Base-by-base conservation (phyloP, 1,284 basidiomycete genomes). In the Psilocybe mexicana region DNA sequence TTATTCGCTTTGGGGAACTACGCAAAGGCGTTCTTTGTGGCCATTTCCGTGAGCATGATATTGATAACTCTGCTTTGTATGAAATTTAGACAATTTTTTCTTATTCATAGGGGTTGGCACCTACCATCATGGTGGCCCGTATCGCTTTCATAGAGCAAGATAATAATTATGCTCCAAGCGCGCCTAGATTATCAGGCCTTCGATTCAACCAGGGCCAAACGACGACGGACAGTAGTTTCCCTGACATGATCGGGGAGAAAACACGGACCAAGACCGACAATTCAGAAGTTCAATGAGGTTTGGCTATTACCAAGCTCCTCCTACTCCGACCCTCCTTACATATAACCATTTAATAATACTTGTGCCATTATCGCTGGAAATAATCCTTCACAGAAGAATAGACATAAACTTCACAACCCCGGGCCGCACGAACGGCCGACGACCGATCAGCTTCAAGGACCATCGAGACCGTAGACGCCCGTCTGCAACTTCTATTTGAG, bases 71-170 rank as follows among this genome's bases (percentile, higher is more conserved):
- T 36, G 4, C 18, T 14, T 28, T 7, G 2, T 24, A 43, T 25
- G 30, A 14, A 2, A 10, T 6, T n/a, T 8, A 6, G 24, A 23
- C 40, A 6, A 24, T 45, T 8, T 24, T 3, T 18, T 7, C n/a
- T 18, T 10, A 23, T 3, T 12, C 36, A 24, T 23, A 58, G 57
- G 57, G 57, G 11, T n/a, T 58, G 8, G 52, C 51, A 2, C 57
- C 57, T 25, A 58, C 57, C 3, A 35, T 58, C 4, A 58, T 58
- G 57, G 57, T 58, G 3, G 52, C 51, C 3, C 51, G 57, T 5
- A 50, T 57, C 23, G 50, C 50, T 24, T 50, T 57, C 30, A 18
- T 23, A 26, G 55, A 50, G 6, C 12, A 5, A 12, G 44, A 43
- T 28, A 57, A 8, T 3, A 40, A 24, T 14, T 33, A 51, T 26